Percentiles rank a stretch among this genome's conserved stretches.
Conservation (phyloP, 768 basidiomycete species). For the Lactarius vividus region DNA sequence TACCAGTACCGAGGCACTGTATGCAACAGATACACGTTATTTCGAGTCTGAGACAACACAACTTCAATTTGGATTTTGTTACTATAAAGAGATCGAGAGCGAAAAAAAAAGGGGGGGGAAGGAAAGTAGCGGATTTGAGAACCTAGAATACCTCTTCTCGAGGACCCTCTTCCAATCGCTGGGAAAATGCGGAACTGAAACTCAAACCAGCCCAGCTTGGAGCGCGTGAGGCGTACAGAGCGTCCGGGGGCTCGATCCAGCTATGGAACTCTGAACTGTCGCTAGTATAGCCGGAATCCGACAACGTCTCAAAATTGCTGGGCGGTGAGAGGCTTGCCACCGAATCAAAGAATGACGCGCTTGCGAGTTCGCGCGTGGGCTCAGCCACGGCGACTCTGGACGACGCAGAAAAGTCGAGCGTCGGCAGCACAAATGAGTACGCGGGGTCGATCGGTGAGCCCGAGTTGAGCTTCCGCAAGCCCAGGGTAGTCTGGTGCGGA, state of each 20-base stretch:
- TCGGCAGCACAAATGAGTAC: constrained; percentile 72
- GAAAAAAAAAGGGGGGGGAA: not conserved
- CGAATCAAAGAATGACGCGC: constrained; percentile 11
- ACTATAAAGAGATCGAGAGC: not conserved
- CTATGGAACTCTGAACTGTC: constrained; percentile 29
- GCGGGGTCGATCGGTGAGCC: constrained; percentile 48
- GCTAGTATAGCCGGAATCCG: constrained; percentile 8
- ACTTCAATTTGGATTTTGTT: not conserved
- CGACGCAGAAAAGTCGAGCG: constrained; percentile 64
- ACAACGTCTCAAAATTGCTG: constrained; percentile 11
- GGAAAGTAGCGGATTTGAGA: not conserved
- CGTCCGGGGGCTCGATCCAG: constrained; percentile 24
- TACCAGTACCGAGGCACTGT: too few species aligned
- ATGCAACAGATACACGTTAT: not conserved
- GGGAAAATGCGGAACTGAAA: constrained; percentile 42
- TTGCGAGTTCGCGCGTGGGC: constrained; percentile 20
- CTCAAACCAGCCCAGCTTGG: constrained; percentile 36
- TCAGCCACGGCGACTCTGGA: constrained; percentile 31
- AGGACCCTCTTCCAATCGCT: constrained; percentile 30
- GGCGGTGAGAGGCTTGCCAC: constrained; percentile 2
- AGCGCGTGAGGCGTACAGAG: constrained; percentile 12
- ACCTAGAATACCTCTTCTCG: constrained; percentile 31
- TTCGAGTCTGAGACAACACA: not conserved
- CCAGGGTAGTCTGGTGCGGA: constrained; percentile 8
- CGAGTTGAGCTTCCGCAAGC: constrained; percentile 17